Evolutionary conservation across 352 stramenopile species (phyloP).

Genomic region (Pythium plurisporium): DNA sequence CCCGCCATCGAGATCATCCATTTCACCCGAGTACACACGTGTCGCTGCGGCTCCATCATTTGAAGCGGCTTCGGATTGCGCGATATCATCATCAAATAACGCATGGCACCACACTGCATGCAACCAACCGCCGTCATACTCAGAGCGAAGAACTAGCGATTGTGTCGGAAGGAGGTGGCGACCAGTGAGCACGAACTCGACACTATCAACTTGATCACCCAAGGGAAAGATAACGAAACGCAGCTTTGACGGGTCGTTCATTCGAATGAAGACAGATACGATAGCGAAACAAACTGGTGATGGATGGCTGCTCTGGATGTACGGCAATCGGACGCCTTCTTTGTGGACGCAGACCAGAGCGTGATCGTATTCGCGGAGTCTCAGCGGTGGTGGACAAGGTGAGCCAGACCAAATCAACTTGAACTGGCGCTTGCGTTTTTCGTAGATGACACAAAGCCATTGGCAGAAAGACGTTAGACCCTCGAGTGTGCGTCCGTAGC

Average conservation of each 20-base stretch:
- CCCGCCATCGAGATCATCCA: slow-evolving; percentile 11
- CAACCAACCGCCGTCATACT: slow-evolving; percentile 4
- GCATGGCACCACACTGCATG: slow-evolving; percentile 32
- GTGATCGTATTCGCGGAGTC: slow-evolving; percentile 46
- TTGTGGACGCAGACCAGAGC: slow-evolving; percentile 57
- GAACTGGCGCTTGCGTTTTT: slow-evolving; percentile 42
- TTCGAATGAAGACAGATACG: slow-evolving; percentile 37
- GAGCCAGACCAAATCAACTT: slow-evolving; percentile 56
- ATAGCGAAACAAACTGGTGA: slow-evolving; percentile 9
- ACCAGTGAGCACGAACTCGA: slow-evolving; percentile 15
- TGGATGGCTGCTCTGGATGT: neutral
- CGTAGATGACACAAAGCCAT: slow-evolving; percentile 57
- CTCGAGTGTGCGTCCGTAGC: slow-evolving; percentile 40
- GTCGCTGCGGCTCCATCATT: neutral
- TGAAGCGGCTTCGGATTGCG: neutral
- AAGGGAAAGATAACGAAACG: slow-evolving; percentile 29
- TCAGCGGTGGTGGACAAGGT: slow-evolving; percentile 44
- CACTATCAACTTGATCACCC: neutral
- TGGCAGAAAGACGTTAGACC: slow-evolving; percentile 48
- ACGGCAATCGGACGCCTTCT: slow-evolving; percentile 36
- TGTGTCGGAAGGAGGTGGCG: slow-evolving; percentile 19
- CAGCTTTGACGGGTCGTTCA: slow-evolving; percentile 25
- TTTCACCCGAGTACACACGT: slow-evolving; percentile 38
- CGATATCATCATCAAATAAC: neutral
- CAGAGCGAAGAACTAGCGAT: slow-evolving; percentile 27